Percentiles rank a stretch among this genome's conserved stretches.
Evolutionary conservation across 2,329 filamentous ascomycete genomes (phyloP).

Genomic region (Colletotrichum sp.): DNA sequence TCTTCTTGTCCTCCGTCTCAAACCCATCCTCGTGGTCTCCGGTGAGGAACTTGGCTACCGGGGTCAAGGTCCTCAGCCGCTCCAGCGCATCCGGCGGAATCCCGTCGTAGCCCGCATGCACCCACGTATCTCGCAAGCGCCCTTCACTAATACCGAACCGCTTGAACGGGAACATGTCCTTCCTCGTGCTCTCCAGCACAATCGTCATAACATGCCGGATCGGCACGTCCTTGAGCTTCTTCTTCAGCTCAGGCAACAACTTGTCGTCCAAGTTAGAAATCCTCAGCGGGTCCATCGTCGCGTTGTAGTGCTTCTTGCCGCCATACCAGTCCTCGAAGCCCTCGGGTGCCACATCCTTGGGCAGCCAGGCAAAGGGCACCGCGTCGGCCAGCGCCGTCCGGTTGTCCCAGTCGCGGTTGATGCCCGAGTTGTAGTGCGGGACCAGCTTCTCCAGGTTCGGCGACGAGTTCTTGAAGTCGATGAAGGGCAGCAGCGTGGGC

Average conservation of each 20-base stretch:
- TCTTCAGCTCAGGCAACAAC: slow-evolving; percentile 22
- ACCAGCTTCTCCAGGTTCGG: slow-evolving; percentile 29
- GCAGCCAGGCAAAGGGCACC: slow-evolving; percentile 29
- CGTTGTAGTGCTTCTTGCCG: slow-evolving; percentile 30
- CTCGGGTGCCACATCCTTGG: slow-evolving; percentile 21
- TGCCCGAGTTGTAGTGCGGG: slow-evolving; percentile 24
- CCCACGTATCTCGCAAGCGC: slow-evolving; percentile 22
- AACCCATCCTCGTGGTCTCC: slow-evolving; percentile 10
- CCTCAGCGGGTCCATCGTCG: slow-evolving; percentile 33
- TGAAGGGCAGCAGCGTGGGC: slow-evolving; percentile 33
- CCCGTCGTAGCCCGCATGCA: slow-evolving; percentile 23
- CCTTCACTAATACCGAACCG: slow-evolving; percentile 33
- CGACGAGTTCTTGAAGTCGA: slow-evolving; percentile 34
- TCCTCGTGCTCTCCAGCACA: slow-evolving; percentile 39
- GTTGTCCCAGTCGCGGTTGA: slow-evolving; percentile 32
- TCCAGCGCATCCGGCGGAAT: slow-evolving; percentile 31
- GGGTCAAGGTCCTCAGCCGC: slow-evolving; percentile 26
- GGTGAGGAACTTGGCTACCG: slow-evolving; percentile 12
- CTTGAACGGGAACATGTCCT: slow-evolving; percentile 40
- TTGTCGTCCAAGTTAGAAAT: slow-evolving; percentile 35
- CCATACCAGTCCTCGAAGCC: slow-evolving; percentile 32
- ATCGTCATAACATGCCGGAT: slow-evolving; percentile 41
- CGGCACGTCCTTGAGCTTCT: slow-evolving; percentile 13
- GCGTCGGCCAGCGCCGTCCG: slow-evolving; percentile 29
- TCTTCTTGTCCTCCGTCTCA: neutral